Base-by-base conservation (phyloP, 257 asterid species). In the Jacaranda copaia region DNA sequence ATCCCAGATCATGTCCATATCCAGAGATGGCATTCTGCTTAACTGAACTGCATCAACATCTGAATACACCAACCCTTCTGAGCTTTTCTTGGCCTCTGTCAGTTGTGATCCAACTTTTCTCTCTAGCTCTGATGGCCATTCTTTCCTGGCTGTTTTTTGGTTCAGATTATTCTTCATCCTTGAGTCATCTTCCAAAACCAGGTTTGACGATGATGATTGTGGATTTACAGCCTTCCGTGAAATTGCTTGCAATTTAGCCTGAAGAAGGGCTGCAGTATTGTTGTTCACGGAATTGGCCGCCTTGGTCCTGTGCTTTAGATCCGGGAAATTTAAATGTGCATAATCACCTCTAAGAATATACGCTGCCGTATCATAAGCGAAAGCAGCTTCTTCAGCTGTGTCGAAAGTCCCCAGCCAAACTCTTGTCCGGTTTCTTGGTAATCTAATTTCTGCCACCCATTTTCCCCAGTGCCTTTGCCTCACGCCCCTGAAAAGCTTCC, bases 1-100 rank as follows among this genome's bases (percentile, higher is more conserved):
- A 86, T 86, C 95, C 95, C 95, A 89, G 66, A 89, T 89, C 66
- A 83, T 78, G 58, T 89, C 95, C 92, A 89, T 89, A 56, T 89
- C 92, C 78, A 88, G n/a, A 45, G 95, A 89, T 20, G 95, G 95
- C 85, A 89, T 86, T 77, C 88, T 88, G 80, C 89, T 88, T 16
- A 90, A 75, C 78, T 90, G 96, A 79, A 90, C 88, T 49, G 67
- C 81, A 45, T 84, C 91, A 78, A 64, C 60, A 67, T 83, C 86
- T 59, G 84, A 18, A 59, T 4, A 3, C 1, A 16, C 59, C 38
- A 42, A 16, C 51, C 57, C 69, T 46, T 85, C 85, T 49, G 77
- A 76, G 18, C 73, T 77, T 18, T 76, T 80, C 81, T 80, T 78
- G 11, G 32, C 65, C 62, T 78, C 81, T n/a, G 39, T 13, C 56